Evolutionary conservation across 495 filamentous ascomycete genomes (phyloP), one percentile per base, ranked within the genome.

Genomic region (Trichoderma virens): DNA sequence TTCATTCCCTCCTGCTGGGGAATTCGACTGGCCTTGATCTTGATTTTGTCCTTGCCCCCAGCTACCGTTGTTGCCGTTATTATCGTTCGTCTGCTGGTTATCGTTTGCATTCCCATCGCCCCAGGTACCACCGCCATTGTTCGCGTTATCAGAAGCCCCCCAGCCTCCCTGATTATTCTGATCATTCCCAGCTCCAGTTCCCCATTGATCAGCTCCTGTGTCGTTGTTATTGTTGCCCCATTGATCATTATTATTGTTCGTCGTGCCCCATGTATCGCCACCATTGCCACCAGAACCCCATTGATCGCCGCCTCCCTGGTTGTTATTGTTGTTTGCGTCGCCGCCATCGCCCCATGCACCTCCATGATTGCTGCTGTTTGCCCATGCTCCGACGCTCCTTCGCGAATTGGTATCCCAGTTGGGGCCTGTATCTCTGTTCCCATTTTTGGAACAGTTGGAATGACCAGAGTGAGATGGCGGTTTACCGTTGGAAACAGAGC

Each of bases 21-120:
- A 43, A 8, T 16, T 43, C 1, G 35, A 27, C 20, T 62, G 25
- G 23, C 38, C 20, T 51, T 32, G 35, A 47, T 66, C 32, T 63
- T 61, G 63, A 54, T 63, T 4, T 27, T 61, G 39, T 61, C 62
- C 41, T 34, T n/a, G n/a, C n/a, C n/a, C n/a, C n/a, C n/a, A n/a
- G n/a, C 63, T 30, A 56, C 34, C 60, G 13, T 6, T n/a, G 60
- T 56, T 67, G 35, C 39, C 64, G 30, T 32, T 61, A 23, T 47
- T 34, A 63, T 65, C 61, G 38, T 25, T 45, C 56, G 56, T 45
- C 20, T 28, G 16, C 5, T 43, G 25, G 3, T 43, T n/a, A 35
- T 62, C 27, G 61, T 62, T 41, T 7, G 30, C 43, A 20, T n/a
- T 43, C 18, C 20, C 6, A 7, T 39, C 39, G 25, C 41, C 62